Evolutionary conservation across 2,329 filamentous ascomycete genomes (phyloP), one percentile per base, ranked within the genome.

Genomic region (Colletotrichum sp.): DNA sequence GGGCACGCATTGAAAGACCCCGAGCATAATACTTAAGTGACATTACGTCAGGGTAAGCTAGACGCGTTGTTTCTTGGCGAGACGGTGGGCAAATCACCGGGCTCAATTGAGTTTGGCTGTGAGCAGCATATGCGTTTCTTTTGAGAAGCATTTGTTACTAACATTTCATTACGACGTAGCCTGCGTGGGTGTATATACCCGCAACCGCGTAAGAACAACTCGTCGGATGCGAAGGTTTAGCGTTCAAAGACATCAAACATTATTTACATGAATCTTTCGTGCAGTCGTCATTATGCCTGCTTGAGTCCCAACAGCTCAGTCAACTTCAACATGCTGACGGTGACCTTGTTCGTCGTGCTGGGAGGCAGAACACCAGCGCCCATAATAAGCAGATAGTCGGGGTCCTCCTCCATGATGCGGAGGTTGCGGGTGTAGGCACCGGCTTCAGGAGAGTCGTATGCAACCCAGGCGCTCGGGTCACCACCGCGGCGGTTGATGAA

Each of bases 291-390:
- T 29, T 16, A 73, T 27, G 68, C 72, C 59, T 71, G 68, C 64
- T 67, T 69, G n/a, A 75, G 72, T 16, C 64, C 69, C 21, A 76
- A 15, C 9, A 76, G 61, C 74, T 82, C 74, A 1, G 80, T 80
- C 4, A 81, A 67, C 27, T 76, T 76, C 13, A 83, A 78, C 38
- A 86, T 80, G 54, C 83, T 85, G 47, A 84, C 70, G 16, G 80
- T 83, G 5, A 86, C 81, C 77, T 83, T 79, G 55, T 89, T 88
- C 38, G 84, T 84, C 38, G 81, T 87, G 55, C 82, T 86, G 2
- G 86, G 86, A 6, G 87, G 87, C 77, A 87, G 79, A n/a, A 84
- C 81, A 1, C 85, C 84, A 0, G 81, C 86, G 0, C 85, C 85
- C 72, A 85, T 85, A 58, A 89, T 87, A n/a, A 87, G 75, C 11